phyloP scores from a whole-genome alignment of 192 early-diverging fungal genomes.

The Coemansia sp. region DNA sequence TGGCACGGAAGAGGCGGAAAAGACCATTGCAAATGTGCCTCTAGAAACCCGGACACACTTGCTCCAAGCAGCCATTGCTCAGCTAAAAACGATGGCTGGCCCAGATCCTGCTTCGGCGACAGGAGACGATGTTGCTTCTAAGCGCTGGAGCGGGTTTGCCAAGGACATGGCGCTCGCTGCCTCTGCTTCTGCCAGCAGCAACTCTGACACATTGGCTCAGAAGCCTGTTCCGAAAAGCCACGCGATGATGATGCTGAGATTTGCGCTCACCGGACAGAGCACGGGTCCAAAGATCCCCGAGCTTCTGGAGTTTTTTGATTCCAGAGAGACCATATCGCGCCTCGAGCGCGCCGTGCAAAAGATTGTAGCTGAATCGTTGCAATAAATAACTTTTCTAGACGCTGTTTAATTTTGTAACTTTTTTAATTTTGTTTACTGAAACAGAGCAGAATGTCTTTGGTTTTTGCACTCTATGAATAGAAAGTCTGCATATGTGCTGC shows the following conservation, averaged over 20 bases:
- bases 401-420: no score
- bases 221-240: constrained; percentile 28
- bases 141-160: constrained; percentile 24
- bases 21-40: constrained; percentile 12
- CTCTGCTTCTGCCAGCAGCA: constrained; percentile 10
- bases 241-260: constrained; percentile 66
- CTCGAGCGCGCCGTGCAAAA: not conserved
- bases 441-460: not conserved
- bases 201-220: not conserved
- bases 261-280: constrained; percentile 61
- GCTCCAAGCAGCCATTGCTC: constrained; percentile 2
- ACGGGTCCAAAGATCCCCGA: constrained; percentile 42
- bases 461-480: not conserved
- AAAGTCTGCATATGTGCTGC: not conserved
- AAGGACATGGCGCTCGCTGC: constrained; percentile 48
- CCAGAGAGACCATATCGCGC: constrained; percentile 4
- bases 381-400: not conserved
- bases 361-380: not conserved
- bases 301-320: constrained; percentile 24
- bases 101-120: no score
- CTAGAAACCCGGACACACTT: constrained; percentile 22
- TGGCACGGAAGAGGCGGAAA: not conserved
- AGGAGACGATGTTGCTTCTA: not conserved
- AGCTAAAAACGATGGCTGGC: not conserved
- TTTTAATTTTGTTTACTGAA: not conserved